These are phyloP conservation scores for Kandelia obovata DNA, from an alignment of 345 rosid genomes.

Conservation along the genomic window DNA sequence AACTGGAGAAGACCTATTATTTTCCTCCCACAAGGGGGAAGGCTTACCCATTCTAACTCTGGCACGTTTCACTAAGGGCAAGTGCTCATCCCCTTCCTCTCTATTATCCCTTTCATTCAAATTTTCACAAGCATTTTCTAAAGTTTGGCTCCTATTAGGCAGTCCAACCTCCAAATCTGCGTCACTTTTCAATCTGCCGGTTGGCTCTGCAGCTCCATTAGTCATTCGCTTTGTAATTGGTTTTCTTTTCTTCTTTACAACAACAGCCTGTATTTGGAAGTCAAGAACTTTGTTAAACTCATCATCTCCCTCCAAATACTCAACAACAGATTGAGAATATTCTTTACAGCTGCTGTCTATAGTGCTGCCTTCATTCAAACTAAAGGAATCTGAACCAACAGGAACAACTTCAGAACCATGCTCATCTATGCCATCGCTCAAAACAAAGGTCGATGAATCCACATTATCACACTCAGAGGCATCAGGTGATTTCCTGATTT, in stretches of 20 bases:
- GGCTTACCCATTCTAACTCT: conserved; percentile 85
- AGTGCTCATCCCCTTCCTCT: conserved; percentile 88
- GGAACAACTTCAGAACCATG: conserved; percentile 63
- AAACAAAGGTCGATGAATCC: conserved; percentile 47
- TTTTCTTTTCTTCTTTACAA: conserved; percentile 73
- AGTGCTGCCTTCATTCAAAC: conserved; percentile 55
- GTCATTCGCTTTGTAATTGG: conserved; percentile 48
- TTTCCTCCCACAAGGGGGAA: conserved; percentile 38
- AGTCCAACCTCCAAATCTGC: conserved; percentile 33
- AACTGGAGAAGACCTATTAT: conserved; percentile 25
- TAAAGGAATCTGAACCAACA: conserved; percentile 54
- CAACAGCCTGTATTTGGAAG: conserved; percentile 60
- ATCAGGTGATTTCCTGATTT: conserved; percentile 46
- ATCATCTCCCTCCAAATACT: conserved; percentile 49
- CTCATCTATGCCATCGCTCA: conserved; percentile 61
- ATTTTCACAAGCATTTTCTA: conserved; percentile 36
- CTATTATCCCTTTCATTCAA: conserved; percentile 35
- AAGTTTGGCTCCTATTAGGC: conserved; percentile 35
- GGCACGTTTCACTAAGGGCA: conserved; percentile 87
- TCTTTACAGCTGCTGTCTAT: conserved; percentile 57
- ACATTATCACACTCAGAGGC: conserved; percentile 48
- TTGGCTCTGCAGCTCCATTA: conserved; percentile 46
- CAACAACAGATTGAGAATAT: conserved; percentile 40
- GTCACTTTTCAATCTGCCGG: conserved; percentile 35
- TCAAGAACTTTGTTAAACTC: conserved; percentile 62